A percentile compares a stretch with the other conserved stretches of the same genome.
phyloP scores from a whole-genome alignment of 108 stramenopile species.

The Pseudonitzschia multiseries region DNA sequence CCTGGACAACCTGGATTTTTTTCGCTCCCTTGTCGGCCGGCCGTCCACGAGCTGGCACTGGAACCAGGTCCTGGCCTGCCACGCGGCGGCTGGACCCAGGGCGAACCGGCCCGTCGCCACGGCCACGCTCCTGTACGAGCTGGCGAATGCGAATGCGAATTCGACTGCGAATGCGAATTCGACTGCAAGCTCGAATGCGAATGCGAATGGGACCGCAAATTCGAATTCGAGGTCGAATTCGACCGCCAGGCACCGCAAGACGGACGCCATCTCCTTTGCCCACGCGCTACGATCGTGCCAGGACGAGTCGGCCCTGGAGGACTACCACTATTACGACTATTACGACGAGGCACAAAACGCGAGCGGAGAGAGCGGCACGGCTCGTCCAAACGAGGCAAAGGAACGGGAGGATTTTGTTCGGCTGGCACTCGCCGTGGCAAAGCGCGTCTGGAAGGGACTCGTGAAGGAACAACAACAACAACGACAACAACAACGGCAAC shows the following conservation, averaged over 20 bases:
- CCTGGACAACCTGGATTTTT: conserved; percentile 26
- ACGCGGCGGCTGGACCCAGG: conserved; percentile 14
- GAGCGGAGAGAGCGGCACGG: neutral
- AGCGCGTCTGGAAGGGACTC: conserved; percentile 30
- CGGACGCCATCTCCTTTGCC: conserved; percentile 35
- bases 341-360: neutral
- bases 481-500: neutral
- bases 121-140: conserved; percentile 24
- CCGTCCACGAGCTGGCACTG: conserved; percentile 26
- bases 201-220: too few relatives aligned
- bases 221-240: too few relatives aligned
- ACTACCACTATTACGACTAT: too few relatives aligned
- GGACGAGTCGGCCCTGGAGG: neutral
- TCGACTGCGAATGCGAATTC: neutral
- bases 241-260: too few relatives aligned
- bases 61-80: conserved; percentile 37
- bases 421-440: conserved; percentile 19
- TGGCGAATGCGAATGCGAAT: neutral
- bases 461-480: neutral
- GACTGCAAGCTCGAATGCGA: neutral
- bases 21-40: conserved; percentile 1
- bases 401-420: conserved; percentile 7
- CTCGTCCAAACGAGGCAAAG: too few relatives aligned
- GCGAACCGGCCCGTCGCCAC: conserved; percentile 26
- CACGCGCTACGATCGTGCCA: conserved; percentile 30